phyloP scores from a whole-genome alignment of 2,329 filamentous ascomycete genomes.

The Ascochyta fabae region DNA sequence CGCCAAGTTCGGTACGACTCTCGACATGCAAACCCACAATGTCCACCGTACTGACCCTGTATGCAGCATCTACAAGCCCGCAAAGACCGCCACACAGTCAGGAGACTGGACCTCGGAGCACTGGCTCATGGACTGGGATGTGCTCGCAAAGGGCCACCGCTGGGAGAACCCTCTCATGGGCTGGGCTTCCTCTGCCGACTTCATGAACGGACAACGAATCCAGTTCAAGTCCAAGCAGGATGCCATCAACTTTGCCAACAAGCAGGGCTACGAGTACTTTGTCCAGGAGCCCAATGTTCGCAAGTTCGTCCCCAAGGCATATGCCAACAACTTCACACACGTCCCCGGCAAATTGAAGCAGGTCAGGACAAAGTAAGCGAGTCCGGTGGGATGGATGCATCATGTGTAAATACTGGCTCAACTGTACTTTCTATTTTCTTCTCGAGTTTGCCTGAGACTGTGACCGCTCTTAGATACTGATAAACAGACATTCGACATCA shows the following conservation, averaged over 20 bases:
- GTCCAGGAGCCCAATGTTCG: conserved; percentile 95
- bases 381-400: conserved; percentile 3
- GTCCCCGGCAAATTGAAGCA: conserved; percentile 83
- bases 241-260: conserved; percentile 92
- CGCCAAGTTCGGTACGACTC: conserved; percentile 82
- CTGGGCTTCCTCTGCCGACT: conserved; percentile 95
- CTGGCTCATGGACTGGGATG: conserved; percentile 99
- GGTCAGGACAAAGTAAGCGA: conserved; percentile 76
- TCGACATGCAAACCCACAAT: neutral
- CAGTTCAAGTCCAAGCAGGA: conserved; percentile 94
- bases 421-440: conserved; percentile 16
- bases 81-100: conserved; percentile 96
- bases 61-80: conserved; percentile 83
- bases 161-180: conserved; percentile 99
- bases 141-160: conserved; percentile 86
- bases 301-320: conserved; percentile 87
- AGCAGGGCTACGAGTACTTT: conserved; percentile 99
- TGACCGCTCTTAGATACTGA: neutral
- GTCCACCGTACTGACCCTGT: neutral
- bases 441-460: neutral
- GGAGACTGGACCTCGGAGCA: conserved; percentile 82
- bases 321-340: conserved; percentile 96
- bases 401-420: conserved; percentile 38
- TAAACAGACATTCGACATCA: neutral
- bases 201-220: conserved; percentile 91